A percentile compares a stretch with the other conserved stretches of the same genome.
phyloP scores from a whole-genome alignment of 2,329 filamentous ascomycete genomes.

The Aspergillus intermedius region DNA sequence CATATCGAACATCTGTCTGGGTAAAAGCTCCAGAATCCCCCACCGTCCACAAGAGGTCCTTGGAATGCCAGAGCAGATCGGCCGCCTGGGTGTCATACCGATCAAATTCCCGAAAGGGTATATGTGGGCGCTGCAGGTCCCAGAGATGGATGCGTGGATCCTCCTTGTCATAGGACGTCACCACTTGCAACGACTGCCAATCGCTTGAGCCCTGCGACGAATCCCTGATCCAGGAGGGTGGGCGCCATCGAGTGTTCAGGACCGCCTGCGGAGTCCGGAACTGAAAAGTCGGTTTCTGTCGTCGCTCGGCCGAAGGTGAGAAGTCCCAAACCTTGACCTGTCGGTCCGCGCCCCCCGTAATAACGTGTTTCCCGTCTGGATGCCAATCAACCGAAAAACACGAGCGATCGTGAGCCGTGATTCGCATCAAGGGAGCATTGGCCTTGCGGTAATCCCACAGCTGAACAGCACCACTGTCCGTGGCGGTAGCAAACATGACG shows the following conservation, averaged over 20 bases:
- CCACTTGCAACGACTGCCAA: conserved; percentile 57
- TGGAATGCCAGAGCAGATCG: conserved; percentile 59
- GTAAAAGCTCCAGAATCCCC: conserved; percentile 56
- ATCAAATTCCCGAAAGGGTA: conserved; percentile 58
- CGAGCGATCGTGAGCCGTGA: conserved; percentile 55
- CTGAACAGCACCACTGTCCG: conserved; percentile 58
- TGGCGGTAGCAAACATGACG: conserved; percentile 57
- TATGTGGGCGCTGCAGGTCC: conserved; percentile 56
- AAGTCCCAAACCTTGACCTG: conserved; percentile 61
- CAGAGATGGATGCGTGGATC: conserved; percentile 57
- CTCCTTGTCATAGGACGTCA: conserved; percentile 56
- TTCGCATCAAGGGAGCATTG: conserved; percentile 52
- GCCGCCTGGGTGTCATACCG: conserved; percentile 50
- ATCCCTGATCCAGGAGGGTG: conserved; percentile 51
- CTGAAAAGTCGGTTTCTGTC: conserved; percentile 54
- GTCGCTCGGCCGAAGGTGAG: conserved; percentile 47
- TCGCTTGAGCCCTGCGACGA: conserved; percentile 42
- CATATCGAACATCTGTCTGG: conserved; percentile 57
- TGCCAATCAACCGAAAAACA: conserved; percentile 63
- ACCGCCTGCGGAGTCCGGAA: conserved; percentile 58
- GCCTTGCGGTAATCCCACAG: conserved; percentile 57
- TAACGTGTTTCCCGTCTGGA: conserved; percentile 58
- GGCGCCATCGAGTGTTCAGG: conserved; percentile 57
- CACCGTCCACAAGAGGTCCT: conserved; percentile 59
- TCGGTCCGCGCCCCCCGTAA: conserved; percentile 57